Base-by-base conservation (phyloP, 2,329 filamentous ascomycete genomes). In the Penicillium capsulatum region DNA sequence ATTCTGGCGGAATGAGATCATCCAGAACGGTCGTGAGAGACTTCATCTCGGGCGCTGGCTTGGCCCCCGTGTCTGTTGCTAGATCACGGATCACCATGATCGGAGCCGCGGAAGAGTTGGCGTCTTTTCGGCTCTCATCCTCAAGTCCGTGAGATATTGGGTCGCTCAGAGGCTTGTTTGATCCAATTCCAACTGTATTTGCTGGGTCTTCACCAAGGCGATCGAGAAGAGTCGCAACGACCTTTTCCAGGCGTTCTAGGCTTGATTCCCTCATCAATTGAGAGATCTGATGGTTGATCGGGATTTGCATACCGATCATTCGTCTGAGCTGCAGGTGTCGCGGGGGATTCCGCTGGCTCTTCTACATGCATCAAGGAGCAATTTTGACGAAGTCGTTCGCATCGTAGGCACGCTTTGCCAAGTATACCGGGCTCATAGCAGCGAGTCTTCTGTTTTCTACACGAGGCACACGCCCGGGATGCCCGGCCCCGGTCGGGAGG, bases 401-500 rank as follows among this genome's bases (percentile, higher is more conserved):
- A 70, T 24, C 66, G 55, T 7, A 69, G 48, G 45, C 66, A 70
- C 13, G 56, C 45, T 34, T 55, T 54, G 11, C 60, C 48, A 0
- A 47, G 44, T 30, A 43, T 43, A 8, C 51, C 48, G 3, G 64
- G 58, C 38, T 63, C 60, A 42, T 69, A 69, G 36, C 66, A 69
- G 41, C 65, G 51, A n/a, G 65, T 68, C 51, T 69, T 69, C 22
- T 65, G 61, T 45, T 65, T 68, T 14, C 65, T 54, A 46, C 66
- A 69, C 15, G 57, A 54, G 7, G 47, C 45, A 34, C 66, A 69
- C n/a, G 66, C 64, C 43, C 59, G 59, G 16, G 56, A 57, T 34
- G 56, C 56, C 27, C 56, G 47, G 32, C 49, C 49, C 29, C 49
- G 40, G 31, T 52, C 45, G 31, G 45, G 42, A 7, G 49, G 49